Base-by-base conservation (phyloP, 768 basidiomycete species). In the Podaxis rugospora region DNA sequence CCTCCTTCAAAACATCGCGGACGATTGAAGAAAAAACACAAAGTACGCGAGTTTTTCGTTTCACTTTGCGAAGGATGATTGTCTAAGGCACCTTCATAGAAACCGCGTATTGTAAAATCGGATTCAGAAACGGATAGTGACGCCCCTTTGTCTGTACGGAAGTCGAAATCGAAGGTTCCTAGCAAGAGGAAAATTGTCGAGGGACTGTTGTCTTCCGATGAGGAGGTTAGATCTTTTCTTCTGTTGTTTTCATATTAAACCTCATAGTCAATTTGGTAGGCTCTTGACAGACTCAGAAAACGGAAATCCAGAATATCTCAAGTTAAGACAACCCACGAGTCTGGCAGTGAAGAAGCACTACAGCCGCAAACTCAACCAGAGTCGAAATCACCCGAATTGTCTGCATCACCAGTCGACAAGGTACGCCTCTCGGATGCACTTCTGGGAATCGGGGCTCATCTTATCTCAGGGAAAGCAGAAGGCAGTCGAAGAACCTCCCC, bases 101-200 rank as follows among this genome's bases (percentile, higher is more conserved):
- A 47, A 47, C 52, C 46, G 10, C 44, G 52, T 2, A 35, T 39
- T 13, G 28, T 16, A 7, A 27, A 50, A 39, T 47, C 53, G 4
- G 59, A 63, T 28, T 51, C 59, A 5, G 59, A 57, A 11, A 11
- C 40, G 4, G 51, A 57, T 18, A 57, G 59, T 54, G 63, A 64
- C 11, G 25, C 44, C 7, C 63, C 63, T 6, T 23, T 61, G 4
- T 51, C 55, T 35, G 11, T 13, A n/a, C 52, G 36, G 23, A 52
- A 39, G 37, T 14, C 40, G n/a, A 59, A 63, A 27, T 7, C 32
- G 23, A 59, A 46, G 44, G 42, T 55, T 25, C 52, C 47, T 23
- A 35, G 5, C 7, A 57, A 57, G 61, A 40, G 51, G 28, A 52
- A 46, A 35, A n/a, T 25, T 4, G 37, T 9, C n/a, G 6, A 36